Evolutionary conservation across 2,329 filamentous ascomycete species (phyloP), one percentile per base, ranked within the genome.

Genomic region (Ilyonectria robusta): DNA sequence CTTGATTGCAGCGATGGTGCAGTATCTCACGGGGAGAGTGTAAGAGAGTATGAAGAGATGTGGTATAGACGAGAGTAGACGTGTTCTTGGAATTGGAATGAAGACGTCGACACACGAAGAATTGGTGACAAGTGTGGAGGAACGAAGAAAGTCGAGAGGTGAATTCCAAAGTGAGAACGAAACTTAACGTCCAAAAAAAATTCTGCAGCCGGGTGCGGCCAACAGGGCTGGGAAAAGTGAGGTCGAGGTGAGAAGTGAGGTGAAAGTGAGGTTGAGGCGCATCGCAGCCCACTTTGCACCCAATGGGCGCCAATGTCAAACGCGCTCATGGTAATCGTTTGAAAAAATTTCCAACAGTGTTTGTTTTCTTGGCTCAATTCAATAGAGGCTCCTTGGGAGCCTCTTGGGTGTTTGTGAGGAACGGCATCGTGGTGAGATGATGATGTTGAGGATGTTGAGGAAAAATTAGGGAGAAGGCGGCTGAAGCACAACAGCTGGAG

Each of bases 221-320:
- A 9, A 8, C 48, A 2, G 48, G 31, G 50, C 29, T 11, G 50
- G 50, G n/a, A 33, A 53, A 53, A 15, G 48, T 35, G 50, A 53
- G 50, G 31, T 35, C 31, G 50, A 53, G 6, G 29, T 53, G 48
- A 51, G 26, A 48, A 26, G 46, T 50, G 47, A 51, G 23, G 44
- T 46, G n/a, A 7, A 8, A 51, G 13, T n/a, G 29, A 51, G 7
- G 17, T 42, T 17, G 40, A 42, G 15, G n/a, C 1, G 15, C 17
- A n/a, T n/a, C 26, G 29, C 29, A n/a, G n/a, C 26, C 48, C 26
- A 33, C 29, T 15, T 29, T 51, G 47, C 26, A 11, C n/a, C 6
- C n/a, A 2, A 21, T 8, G 29, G n/a, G 31, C n/a, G 26, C 31
- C 50, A 35, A 37, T 53, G n/a, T 6, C 17, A 53, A 35, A 53